Percentiles rank a stretch among this genome's conserved stretches.
These are phyloP conservation scores for Umbelopsis ramanniana DNA, from an alignment of 192 early-diverging fungal genomes.

Conservation along the genomic window DNA sequence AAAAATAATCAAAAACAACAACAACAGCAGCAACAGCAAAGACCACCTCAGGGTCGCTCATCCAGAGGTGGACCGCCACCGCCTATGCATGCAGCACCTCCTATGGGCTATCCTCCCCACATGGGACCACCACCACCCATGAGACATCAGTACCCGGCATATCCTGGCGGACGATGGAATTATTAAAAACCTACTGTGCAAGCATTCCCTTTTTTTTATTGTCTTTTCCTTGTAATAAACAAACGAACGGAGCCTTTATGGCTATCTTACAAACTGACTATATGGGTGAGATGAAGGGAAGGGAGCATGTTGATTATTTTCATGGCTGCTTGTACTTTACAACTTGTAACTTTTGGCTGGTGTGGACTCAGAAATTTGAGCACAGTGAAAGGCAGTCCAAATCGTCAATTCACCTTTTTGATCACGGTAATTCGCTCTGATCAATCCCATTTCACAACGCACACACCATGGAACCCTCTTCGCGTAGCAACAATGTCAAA, in stretches of 20 bases:
- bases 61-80: constrained; percentile 12
- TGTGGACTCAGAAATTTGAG: too few relatives aligned
- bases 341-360: too few relatives aligned
- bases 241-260: neutral
- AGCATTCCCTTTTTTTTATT: neutral
- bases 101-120: constrained; percentile 13
- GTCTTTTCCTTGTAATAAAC: constrained; percentile 4
- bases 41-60: constrained; percentile 3
- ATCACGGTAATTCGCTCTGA: too few relatives aligned
- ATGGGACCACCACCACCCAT: constrained; percentile 11
- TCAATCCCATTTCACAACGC: neutral
- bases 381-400: too few relatives aligned
- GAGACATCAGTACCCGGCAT: constrained; percentile 14
- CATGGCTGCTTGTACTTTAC: too few relatives aligned
- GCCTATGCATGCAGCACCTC: constrained; percentile 10
- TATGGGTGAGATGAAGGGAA: too few relatives aligned
- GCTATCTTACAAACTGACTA: neutral
- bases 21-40: constrained; percentile 10
- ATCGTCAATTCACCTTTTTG: too few relatives aligned
- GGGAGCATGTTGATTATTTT: too few relatives aligned
- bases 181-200: constrained; percentile 1
- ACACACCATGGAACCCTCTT: neutral
- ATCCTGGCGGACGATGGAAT: constrained; percentile 15
- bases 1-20: constrained; percentile 20
- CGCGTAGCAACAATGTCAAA: neutral